Evolutionary conservation across 805 yeast genomes (phyloP).

Genomic region (Kodamaea nitidulidarum): DNA sequence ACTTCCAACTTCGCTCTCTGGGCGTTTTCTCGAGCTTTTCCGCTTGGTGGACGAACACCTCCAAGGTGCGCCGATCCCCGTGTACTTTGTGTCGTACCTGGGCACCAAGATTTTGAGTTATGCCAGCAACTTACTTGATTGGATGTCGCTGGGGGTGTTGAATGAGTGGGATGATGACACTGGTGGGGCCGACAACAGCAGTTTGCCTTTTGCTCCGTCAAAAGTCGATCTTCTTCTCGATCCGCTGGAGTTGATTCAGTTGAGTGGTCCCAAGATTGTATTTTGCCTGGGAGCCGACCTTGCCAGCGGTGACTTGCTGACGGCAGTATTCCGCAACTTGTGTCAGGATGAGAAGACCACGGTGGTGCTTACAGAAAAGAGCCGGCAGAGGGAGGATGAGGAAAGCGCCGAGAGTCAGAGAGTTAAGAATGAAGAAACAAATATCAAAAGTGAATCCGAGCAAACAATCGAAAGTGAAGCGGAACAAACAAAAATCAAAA

Average conservation of each 20-base stretch:
- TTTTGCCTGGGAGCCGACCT: conserved; percentile 69
- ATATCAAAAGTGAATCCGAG: too few species aligned
- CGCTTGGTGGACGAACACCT: conserved; percentile 69
- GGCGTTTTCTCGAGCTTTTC: conserved; percentile 76
- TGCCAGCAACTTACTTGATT: conserved; percentile 87
- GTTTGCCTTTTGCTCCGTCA: conserved; percentile 74
- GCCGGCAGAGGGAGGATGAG: too few species aligned
- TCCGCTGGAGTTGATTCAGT: conserved; percentile 50
- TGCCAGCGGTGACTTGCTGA: conserved; percentile 58
- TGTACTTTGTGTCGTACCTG: conserved; percentile 70
- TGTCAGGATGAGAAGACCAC: conserved; percentile 67
- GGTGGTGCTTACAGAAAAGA: conserved; percentile 66
- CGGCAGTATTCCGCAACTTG: conserved; percentile 48
- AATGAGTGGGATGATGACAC: conserved; percentile 68
- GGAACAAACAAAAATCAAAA: too few species aligned
- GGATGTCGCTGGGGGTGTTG: conserved; percentile 89
- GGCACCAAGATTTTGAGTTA: conserved; percentile 75
- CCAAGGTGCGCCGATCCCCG: conserved; percentile 58
- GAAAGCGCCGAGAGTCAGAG: too few species aligned
- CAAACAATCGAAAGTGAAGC: too few species aligned
- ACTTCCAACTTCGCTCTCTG: conserved; percentile 76
- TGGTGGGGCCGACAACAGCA: conserved; percentile 35
- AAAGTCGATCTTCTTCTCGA: conserved; percentile 52
- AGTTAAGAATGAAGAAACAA: too few species aligned
- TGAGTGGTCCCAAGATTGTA: conserved; percentile 72